Evolutionary conservation across 1,284 basidiomycete genomes (phyloP).

Genomic region (Cyathus olla): DNA sequence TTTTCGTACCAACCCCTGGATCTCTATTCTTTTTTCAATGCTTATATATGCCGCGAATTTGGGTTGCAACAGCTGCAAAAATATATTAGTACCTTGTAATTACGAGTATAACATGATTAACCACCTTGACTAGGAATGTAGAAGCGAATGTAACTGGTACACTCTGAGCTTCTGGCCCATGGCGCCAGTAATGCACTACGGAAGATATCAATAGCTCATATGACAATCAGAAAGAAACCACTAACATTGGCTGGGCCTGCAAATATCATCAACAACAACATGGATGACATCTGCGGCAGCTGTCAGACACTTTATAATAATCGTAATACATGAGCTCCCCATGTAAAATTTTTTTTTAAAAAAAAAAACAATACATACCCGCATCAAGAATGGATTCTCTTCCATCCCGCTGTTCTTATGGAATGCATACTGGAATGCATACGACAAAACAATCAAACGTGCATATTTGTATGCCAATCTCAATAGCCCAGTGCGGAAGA

Average conservation of each 20-base stretch:
- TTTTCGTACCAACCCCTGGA: slow-evolving; percentile 68
- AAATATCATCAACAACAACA: slow-evolving; percentile 72
- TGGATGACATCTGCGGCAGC: slow-evolving; percentile 75
- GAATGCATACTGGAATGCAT: slow-evolving; percentile 82
- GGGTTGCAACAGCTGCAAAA: slow-evolving; percentile 74
- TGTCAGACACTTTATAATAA: slow-evolving; percentile 59
- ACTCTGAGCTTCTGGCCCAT: slow-evolving; percentile 86
- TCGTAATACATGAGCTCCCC: background rate
- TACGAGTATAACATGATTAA: background rate
- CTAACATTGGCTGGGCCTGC: slow-evolving; percentile 65
- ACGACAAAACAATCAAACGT: slow-evolving; percentile 75
- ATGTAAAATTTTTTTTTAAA: too few species aligned
- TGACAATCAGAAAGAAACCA: background rate
- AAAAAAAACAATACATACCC: slow-evolving; percentile 56
- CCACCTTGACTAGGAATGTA: slow-evolving; percentile 82
- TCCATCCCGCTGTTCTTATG: slow-evolving; percentile 61
- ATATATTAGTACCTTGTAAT: background rate
- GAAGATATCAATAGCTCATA: slow-evolving; percentile 5
- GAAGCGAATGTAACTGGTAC: slow-evolving; percentile 89
- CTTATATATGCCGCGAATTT: slow-evolving; percentile 73
- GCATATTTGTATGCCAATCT: slow-evolving; percentile 76
- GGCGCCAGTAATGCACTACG: slow-evolving; percentile 70
- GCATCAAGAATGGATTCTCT: slow-evolving; percentile 73
- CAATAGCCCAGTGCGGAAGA: slow-evolving; percentile 73
- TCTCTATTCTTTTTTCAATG: slow-evolving; percentile 66